Evolutionary conservation across 116 monocot genomes (phyloP).

Genomic region (Dioscorea cayenensis): DNA sequence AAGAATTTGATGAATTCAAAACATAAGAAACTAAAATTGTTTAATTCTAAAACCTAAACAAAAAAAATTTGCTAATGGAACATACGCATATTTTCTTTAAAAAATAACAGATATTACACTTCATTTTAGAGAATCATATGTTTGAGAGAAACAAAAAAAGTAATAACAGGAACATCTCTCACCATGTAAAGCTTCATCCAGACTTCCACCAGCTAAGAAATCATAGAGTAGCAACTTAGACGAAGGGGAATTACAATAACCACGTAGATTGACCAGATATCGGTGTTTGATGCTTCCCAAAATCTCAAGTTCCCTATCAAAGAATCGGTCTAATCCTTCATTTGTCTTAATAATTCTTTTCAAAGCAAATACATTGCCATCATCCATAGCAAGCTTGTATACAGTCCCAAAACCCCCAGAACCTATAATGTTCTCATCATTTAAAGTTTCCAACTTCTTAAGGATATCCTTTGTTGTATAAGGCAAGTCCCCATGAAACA

Average conservation of each 20-base stretch:
- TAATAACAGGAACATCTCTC: constrained; percentile 1
- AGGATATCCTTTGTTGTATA: constrained; percentile 93
- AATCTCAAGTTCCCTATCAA: constrained; percentile 97
- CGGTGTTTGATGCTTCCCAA: constrained; percentile 98
- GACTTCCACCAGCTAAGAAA: constrained; percentile 86
- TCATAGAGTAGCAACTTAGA: constrained; percentile 93
- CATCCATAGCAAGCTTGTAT: constrained; percentile 95
- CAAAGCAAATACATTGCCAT: constrained; percentile 93
- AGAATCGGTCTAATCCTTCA: constrained; percentile 75
- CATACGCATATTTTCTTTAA: too few relatives aligned
- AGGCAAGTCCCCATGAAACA: constrained; percentile 98
- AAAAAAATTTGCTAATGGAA: too few relatives aligned
- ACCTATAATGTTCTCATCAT: constrained; percentile 81
- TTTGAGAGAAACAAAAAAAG: not conserved
- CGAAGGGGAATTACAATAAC: constrained; percentile 94
- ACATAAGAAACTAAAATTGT: too few relatives aligned
- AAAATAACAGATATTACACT: too few relatives aligned
- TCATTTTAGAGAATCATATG: too few relatives aligned
- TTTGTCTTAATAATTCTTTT: constrained; percentile 93
- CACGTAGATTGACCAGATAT: constrained; percentile 93
- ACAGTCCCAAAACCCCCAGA: constrained; percentile 95
- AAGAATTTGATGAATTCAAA: too few relatives aligned
- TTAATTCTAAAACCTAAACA: too few relatives aligned
- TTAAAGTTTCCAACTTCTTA: constrained; percentile 70
- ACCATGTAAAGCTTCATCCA: constrained; percentile 97